Conservation (phyloP, 2,329 filamentous ascomycete species). For the Colletotrichum karsti region DNA sequence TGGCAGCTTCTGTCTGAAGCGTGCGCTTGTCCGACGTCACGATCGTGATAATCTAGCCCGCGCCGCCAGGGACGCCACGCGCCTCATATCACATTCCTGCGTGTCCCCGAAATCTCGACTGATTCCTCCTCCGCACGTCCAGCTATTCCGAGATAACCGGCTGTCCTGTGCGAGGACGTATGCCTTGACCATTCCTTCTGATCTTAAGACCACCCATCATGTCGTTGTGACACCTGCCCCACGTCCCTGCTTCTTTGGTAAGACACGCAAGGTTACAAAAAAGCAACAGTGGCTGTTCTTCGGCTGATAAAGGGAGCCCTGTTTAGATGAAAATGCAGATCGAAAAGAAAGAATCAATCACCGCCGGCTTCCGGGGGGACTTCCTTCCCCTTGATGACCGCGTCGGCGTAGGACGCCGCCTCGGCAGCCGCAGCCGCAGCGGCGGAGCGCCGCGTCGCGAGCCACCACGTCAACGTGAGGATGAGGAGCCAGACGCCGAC, state of each 20-base stretch:
- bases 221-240: not conserved
- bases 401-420: not conserved
- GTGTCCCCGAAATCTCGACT: not conserved
- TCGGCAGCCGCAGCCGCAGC: not conserved
- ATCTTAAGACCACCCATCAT: not conserved
- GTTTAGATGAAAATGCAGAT: not conserved
- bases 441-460: slow-evolving; percentile 10
- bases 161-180: too few relatives aligned
- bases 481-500: slow-evolving; percentile 25
- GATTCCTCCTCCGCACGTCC: not conserved
- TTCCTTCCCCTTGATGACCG: slow-evolving; percentile 21
- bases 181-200: not conserved
- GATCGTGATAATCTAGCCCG: not conserved
- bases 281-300: not conserved
- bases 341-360: not conserved
- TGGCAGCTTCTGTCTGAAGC: not conserved
- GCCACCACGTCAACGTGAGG: slow-evolving; percentile 27
- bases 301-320: not conserved
- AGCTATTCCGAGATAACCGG: not conserved
- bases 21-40: not conserved
- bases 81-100: not conserved
- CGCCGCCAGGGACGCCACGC: not conserved
- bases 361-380: slow-evolving; percentile 7
- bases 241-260: not conserved
- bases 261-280: not conserved